Evolutionary conservation across 169 alveolate species (phyloP).

Genomic region (Babesia bigemina): DNA sequence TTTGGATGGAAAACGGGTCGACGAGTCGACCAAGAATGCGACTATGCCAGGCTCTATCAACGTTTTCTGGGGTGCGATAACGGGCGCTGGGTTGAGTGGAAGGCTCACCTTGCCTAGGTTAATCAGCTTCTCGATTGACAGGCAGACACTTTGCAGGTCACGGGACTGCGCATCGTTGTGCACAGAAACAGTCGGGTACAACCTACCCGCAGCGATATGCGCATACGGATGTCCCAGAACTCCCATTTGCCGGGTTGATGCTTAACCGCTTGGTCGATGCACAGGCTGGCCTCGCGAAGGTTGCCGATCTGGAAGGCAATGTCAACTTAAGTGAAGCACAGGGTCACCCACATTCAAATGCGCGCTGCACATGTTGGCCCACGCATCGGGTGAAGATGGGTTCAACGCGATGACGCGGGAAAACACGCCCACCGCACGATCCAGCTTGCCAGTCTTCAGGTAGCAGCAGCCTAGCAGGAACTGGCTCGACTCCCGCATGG

Average conservation of each 20-base stretch:
- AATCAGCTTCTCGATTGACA: conserved; percentile 60
- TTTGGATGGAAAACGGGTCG: conserved; percentile 25
- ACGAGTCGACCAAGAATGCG: conserved; percentile 52
- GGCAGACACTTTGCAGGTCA: conserved; percentile 72
- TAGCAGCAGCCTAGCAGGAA: conserved; percentile 74
- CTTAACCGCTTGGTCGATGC: conserved; percentile 78
- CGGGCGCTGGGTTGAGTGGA: background rate
- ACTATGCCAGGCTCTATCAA: conserved; percentile 44
- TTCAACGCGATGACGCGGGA: conserved; percentile 72
- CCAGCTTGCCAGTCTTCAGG: conserved; percentile 65
- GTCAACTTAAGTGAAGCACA: background rate
- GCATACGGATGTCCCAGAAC: conserved; percentile 76
- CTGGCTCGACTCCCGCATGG: conserved; percentile 70
- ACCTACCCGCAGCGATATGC: conserved; percentile 66
- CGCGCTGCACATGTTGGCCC: conserved; percentile 77
- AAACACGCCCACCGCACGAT: conserved; percentile 69
- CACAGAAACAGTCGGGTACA: background rate
- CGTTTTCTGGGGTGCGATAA: conserved; percentile 34
- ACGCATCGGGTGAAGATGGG: conserved; percentile 70
- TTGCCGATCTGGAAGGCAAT: conserved; percentile 32
- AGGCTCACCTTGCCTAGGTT: conserved; percentile 63
- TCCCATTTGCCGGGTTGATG: conserved; percentile 72
- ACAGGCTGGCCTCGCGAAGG: conserved; percentile 64
- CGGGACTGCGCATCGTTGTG: conserved; percentile 19
- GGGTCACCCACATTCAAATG: conserved; percentile 61